Conservation (phyloP, 306 rosid species). For the Castanea crenata region DNA sequence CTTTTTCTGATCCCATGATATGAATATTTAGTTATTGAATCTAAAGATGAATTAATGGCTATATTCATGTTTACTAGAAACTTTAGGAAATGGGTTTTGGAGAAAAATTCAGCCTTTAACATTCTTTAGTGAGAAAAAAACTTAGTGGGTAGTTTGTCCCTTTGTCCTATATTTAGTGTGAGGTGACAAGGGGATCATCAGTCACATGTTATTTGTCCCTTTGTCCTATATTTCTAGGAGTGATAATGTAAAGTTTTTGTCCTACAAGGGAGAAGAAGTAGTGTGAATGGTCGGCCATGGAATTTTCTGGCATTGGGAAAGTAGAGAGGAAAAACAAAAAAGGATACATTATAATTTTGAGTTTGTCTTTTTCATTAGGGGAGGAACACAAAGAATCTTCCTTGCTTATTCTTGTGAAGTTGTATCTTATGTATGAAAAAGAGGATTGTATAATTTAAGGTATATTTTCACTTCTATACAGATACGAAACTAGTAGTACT, state of each 20-base stretch:
- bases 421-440: neutral
- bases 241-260: constrained; percentile 29
- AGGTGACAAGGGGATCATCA: constrained; percentile 42
- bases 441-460: too few species aligned
- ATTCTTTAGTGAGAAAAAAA: too few species aligned
- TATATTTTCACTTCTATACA: too few species aligned
- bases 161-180: neutral
- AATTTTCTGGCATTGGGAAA: constrained; percentile 23
- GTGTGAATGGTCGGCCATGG: constrained; percentile 16
- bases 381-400: constrained; percentile 33
- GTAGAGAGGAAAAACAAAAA: neutral
- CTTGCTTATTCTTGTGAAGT: constrained; percentile 21
- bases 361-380: constrained; percentile 25
- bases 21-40: neutral
- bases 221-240: constrained; percentile 30
- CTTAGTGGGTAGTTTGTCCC: neutral
- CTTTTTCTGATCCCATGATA: neutral
- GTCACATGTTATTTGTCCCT: constrained; percentile 56
- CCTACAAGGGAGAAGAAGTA: constrained; percentile 13
- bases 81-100: neutral
- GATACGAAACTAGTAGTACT: too few species aligned
- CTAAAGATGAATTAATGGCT: neutral
- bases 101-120: neutral
- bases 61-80: neutral
- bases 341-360: constrained; percentile 30